Percentiles rank a stretch among this genome's conserved stretches.
Conservation (phyloP, 164 flowering plant species). For the Amborella trichopoda region DNA sequence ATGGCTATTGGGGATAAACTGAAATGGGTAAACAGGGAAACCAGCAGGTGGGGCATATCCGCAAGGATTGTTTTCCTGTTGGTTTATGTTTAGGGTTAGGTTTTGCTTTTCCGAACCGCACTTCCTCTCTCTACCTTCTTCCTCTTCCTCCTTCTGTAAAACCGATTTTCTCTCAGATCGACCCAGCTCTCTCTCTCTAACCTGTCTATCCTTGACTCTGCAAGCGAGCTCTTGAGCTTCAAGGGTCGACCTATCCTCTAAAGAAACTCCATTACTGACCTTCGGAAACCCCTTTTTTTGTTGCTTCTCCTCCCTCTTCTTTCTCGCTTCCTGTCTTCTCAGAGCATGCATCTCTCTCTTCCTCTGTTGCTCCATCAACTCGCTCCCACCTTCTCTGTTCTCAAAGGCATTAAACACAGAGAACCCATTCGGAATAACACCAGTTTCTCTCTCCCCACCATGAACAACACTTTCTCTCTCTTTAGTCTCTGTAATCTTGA, state of each 20-base stretch:
- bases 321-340: conserved; percentile 37
- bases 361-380: conserved; percentile 9
- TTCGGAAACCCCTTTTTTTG: conserved; percentile 4
- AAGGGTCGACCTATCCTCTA: conserved; percentile 3
- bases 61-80: neutral
- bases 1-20: conserved; percentile 4
- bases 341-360: conserved; percentile 33
- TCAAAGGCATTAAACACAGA: neutral
- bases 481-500: neutral
- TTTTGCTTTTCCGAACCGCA: neutral
- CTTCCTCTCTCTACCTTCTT: neutral
- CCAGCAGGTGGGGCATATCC: neutral
- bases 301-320: conserved; percentile 30
- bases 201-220: conserved; percentile 8
- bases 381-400: neutral
- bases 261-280: neutral
- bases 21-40: neutral
- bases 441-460: too few relatives aligned
- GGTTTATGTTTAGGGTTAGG: neutral
- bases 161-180: conserved; percentile 1
- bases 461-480: too few relatives aligned
- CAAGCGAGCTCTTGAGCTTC: conserved; percentile 8
- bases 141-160: neutral
- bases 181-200: conserved; percentile 2
- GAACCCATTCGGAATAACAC: too few relatives aligned